Conservation (phyloP, 1,139 yeast genomes). For the Geotrichum cucujoidarum region DNA sequence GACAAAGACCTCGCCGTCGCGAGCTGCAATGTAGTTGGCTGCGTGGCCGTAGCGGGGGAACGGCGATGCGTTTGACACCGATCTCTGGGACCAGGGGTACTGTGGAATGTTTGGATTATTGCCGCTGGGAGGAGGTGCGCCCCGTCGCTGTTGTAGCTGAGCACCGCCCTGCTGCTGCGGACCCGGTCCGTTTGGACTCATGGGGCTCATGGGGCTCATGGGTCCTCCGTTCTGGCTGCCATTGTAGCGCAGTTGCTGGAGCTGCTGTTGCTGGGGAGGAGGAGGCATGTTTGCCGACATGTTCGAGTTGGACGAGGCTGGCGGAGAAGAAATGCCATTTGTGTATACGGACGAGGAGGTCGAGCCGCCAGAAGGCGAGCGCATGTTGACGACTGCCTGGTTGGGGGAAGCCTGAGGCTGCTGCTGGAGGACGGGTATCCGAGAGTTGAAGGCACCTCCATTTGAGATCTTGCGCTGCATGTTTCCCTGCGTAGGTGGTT, state of each 20-base stretch:
- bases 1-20: slow-evolving; percentile 71
- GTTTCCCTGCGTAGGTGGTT: neutral
- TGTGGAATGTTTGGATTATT: slow-evolving; percentile 6
- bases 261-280: slow-evolving; percentile 16
- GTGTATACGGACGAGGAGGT: slow-evolving; percentile 12
- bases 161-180: slow-evolving; percentile 23
- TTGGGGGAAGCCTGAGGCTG: slow-evolving; percentile 17
- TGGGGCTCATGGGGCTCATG: neutral
- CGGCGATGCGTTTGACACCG: slow-evolving; percentile 6
- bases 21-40: slow-evolving; percentile 67
- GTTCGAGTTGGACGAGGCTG: neutral
- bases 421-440: neutral
- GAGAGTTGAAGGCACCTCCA: neutral
- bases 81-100: slow-evolving; percentile 10
- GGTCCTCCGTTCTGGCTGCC: neutral
- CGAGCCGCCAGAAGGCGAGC: slow-evolving; percentile 7
- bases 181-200: neutral
- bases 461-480: neutral
- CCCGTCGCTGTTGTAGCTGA: slow-evolving; percentile 18
- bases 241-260: slow-evolving; percentile 9
- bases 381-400: neutral
- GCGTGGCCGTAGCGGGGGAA: slow-evolving; percentile 57
- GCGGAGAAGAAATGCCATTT: slow-evolving; percentile 16
- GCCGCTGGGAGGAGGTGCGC: slow-evolving; percentile 4
- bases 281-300: slow-evolving; percentile 6